These are phyloP conservation scores for Wickerhamiella sergipiensis DNA, from an alignment of 805 yeast genomes.

Conservation along the genomic window DNA sequence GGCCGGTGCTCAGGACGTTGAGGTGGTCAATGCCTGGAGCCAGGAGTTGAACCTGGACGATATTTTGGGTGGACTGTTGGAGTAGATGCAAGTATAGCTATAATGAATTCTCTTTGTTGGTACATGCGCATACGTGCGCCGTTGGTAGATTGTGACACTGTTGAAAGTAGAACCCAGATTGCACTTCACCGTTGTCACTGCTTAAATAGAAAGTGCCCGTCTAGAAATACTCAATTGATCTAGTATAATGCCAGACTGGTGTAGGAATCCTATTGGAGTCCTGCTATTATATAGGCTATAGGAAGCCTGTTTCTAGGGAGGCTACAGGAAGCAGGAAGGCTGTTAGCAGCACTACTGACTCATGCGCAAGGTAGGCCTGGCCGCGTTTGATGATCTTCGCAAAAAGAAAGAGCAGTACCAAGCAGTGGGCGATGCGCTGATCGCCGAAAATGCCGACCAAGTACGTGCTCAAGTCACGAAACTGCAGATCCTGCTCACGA, in stretches of 20 bases:
- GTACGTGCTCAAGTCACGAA: constrained; percentile 43
- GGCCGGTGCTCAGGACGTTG: constrained; percentile 39
- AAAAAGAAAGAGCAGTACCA: constrained; percentile 6
- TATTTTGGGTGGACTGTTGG: constrained; percentile 32
- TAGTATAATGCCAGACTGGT: too few relatives aligned
- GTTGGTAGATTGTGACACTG: too few relatives aligned
- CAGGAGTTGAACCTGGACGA: constrained; percentile 88
- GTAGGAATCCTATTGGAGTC: too few relatives aligned
- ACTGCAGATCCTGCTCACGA: constrained; percentile 63
- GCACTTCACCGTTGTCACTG: too few relatives aligned
- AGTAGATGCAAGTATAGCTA: neutral
- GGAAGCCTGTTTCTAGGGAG: too few relatives aligned
- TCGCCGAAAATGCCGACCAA: neutral
- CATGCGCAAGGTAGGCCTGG: constrained; percentile 8
- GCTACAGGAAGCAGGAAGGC: too few relatives aligned
- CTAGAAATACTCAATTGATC: too few relatives aligned
- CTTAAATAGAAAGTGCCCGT: too few relatives aligned
- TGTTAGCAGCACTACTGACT: neutral
- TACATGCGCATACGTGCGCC: too few relatives aligned
- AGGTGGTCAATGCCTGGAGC: constrained; percentile 83
- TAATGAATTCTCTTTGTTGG: too few relatives aligned
- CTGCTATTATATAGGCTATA: too few relatives aligned
- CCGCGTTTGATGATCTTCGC: constrained; percentile 8
- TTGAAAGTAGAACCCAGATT: too few relatives aligned
- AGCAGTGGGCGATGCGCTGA: constrained; percentile 20